A percentile compares a stretch with the other conserved stretches of the same genome.
Evolutionary conservation across 2,329 filamentous ascomycete species (phyloP).

Genomic region (Ophiocordyceps sinensis): DNA sequence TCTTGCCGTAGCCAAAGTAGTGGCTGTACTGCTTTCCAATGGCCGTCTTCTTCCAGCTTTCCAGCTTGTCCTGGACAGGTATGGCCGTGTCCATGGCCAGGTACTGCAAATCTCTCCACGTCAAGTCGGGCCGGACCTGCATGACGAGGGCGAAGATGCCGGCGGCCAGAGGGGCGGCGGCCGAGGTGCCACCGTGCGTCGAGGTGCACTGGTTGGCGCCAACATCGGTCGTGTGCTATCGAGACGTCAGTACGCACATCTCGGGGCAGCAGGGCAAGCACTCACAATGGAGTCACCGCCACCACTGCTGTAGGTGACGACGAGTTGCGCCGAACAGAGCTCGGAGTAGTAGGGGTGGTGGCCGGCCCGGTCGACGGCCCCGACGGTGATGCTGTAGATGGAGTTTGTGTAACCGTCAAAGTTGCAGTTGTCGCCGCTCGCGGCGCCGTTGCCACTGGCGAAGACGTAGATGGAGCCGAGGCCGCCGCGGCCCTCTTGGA

Average conservation of each 20-base stretch:
- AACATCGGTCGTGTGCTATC: slow-evolving; percentile 85
- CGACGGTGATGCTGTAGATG: slow-evolving; percentile 96
- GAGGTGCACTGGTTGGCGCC: slow-evolving; percentile 66
- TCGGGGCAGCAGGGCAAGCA: slow-evolving; percentile 4
- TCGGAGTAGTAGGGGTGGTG: slow-evolving; percentile 94
- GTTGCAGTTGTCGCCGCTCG: slow-evolving; percentile 87
- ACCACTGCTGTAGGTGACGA: slow-evolving; percentile 94
- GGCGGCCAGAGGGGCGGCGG: slow-evolving; percentile 81
- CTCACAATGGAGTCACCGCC: slow-evolving; percentile 66
- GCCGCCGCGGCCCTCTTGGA: slow-evolving; percentile 74
- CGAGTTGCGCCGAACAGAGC: slow-evolving; percentile 84
- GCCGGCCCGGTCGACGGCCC: slow-evolving; percentile 76
- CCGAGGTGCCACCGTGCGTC: slow-evolving; percentile 87
- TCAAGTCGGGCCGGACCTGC: slow-evolving; percentile 69
- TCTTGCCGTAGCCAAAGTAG: slow-evolving; percentile 88
- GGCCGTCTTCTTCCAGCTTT: slow-evolving; percentile 68
- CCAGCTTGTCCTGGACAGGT: slow-evolving; percentile 53
- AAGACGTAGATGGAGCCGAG: slow-evolving; percentile 92
- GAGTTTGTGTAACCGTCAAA: slow-evolving; percentile 99
- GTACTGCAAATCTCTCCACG: slow-evolving; percentile 92
- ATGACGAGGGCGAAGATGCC: slow-evolving; percentile 85
- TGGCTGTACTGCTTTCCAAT: slow-evolving; percentile 85
- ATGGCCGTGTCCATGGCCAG: slow-evolving; percentile 74
- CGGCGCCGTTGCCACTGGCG: slow-evolving; percentile 81
- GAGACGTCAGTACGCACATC: neutral